A percentile compares a stretch with the other conserved stretches of the same genome.
These are phyloP conservation scores for Ophiosphaerella narmari DNA, from an alignment of 2,329 filamentous ascomycete species.

Conservation along the genomic window DNA sequence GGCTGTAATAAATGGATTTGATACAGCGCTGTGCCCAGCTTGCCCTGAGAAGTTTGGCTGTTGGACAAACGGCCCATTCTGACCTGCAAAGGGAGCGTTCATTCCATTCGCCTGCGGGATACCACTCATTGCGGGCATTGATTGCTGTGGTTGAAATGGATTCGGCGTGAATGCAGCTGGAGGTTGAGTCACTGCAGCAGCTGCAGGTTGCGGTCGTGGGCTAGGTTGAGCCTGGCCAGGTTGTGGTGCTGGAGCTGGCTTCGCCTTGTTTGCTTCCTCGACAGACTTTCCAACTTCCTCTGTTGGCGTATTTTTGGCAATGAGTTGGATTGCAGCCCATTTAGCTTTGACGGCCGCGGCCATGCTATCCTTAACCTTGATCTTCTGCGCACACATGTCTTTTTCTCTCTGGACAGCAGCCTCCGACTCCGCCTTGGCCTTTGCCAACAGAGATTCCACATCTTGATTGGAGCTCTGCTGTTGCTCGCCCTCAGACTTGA, in stretches of 20 bases:
- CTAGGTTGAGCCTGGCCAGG: constrained; percentile 20
- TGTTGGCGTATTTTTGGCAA: constrained; percentile 82
- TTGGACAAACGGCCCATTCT: constrained; percentile 1
- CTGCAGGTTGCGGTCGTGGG: constrained; percentile 7
- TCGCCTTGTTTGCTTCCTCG: constrained; percentile 72
- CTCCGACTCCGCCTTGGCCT: constrained; percentile 42
- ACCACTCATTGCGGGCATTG: constrained; percentile 10
- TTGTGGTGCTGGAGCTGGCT: constrained; percentile 43
- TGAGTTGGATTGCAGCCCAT: constrained; percentile 76
- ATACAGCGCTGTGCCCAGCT: constrained; percentile 5
- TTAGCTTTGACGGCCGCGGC: constrained; percentile 69
- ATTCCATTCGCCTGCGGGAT: background rate
- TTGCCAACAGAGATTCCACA: constrained; percentile 20
- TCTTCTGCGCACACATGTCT: constrained; percentile 54
- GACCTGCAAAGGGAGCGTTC: background rate
- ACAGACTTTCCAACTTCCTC: constrained; percentile 85
- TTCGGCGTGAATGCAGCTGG: constrained; percentile 9
- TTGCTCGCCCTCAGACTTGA: constrained; percentile 15
- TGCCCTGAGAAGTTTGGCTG: constrained; percentile 4
- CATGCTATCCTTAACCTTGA: constrained; percentile 71
- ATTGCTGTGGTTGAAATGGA: constrained; percentile 17
- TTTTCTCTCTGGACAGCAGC: constrained; percentile 44
- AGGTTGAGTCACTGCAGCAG: constrained; percentile 5
- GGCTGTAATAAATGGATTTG: constrained; percentile 17
- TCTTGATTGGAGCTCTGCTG: constrained; percentile 14